Evolutionary conservation across 176 grass and related monocot species (phyloP).

Genomic region (Musa beccarii): DNA sequence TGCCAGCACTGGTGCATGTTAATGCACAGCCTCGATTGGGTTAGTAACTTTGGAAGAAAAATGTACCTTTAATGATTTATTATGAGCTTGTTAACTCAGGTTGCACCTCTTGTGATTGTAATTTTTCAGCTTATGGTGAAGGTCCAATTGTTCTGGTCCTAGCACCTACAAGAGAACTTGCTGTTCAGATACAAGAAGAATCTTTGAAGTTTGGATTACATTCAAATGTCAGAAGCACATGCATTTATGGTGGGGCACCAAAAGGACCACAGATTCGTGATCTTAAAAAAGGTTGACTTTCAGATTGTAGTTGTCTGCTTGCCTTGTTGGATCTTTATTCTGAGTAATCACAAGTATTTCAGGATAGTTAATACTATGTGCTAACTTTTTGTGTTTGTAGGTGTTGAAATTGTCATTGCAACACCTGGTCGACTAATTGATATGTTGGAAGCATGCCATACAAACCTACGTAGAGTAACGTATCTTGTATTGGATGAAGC

Average conservation of each 20-base stretch:
- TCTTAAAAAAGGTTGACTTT: conserved; percentile 72
- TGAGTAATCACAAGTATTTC: background rate
- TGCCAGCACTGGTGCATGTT: conserved; percentile 85
- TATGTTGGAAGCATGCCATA: conserved; percentile 83
- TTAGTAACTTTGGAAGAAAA: conserved; percentile 25
- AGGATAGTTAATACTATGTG: background rate
- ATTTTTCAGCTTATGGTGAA: conserved; percentile 59
- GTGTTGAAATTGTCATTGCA: conserved; percentile 85
- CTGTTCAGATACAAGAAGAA: conserved; percentile 96
- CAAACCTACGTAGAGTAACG: conserved; percentile 76
- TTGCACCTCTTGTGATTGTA: conserved; percentile 8
- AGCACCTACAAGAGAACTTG: conserved; percentile 92
- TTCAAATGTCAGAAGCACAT: conserved; percentile 66
- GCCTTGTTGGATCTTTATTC: background rate
- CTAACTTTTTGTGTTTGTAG: conserved; percentile 21
- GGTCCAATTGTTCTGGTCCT: conserved; percentile 83
- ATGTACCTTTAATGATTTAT: background rate
- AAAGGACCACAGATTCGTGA: conserved; percentile 94
- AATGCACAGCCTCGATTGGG: conserved; percentile 78
- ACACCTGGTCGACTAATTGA: conserved; percentile 90
- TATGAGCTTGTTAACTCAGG: background rate
- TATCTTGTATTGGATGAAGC: conserved; percentile 94
- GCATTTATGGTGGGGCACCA: conserved; percentile 81
- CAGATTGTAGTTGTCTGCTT: background rate
- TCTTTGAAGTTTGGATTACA: conserved; percentile 76